Evolutionary conservation across 495 filamentous ascomycete genomes (phyloP).

Genomic region (Hypoxylon fragiforme): DNA sequence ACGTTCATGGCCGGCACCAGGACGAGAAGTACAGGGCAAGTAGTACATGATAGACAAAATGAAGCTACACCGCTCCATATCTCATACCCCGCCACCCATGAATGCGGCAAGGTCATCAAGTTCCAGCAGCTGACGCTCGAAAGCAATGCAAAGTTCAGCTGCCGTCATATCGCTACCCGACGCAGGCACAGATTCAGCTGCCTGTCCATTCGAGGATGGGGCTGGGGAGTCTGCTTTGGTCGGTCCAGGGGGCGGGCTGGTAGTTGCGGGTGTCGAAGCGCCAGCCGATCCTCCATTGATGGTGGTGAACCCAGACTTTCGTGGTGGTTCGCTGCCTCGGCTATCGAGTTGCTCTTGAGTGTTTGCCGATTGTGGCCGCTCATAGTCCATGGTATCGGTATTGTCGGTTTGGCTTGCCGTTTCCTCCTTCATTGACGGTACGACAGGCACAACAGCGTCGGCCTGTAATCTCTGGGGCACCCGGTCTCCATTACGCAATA

Average conservation of each 20-base stretch:
- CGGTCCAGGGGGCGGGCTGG: constrained; percentile 43
- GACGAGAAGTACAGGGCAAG: constrained; percentile 1
- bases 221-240: constrained; percentile 47
- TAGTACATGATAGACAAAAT: constrained; percentile 11
- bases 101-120: constrained; percentile 56
- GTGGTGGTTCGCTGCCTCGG: constrained; percentile 50
- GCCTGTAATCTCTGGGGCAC: constrained; percentile 19
- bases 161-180: constrained; percentile 50
- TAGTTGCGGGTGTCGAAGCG: constrained; percentile 45
- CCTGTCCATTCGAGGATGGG: constrained; percentile 36
- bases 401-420: constrained; percentile 48
- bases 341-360: constrained; percentile 36
- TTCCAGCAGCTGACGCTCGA: constrained; percentile 55
- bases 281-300: constrained; percentile 55
- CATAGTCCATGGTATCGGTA: constrained; percentile 52
- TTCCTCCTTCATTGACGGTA: constrained; percentile 52
- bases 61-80: not conserved
- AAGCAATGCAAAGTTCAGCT: constrained; percentile 50
- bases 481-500: constrained; percentile 46
- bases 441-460: constrained; percentile 39
- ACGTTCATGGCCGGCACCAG: not conserved
- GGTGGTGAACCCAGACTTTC: constrained; percentile 52
- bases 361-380: constrained; percentile 36
- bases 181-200: constrained; percentile 24
- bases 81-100: constrained; percentile 56